Percentiles rank a stretch among this genome's conserved stretches.
Conservation (phyloP, 2,329 filamentous ascomycete genomes). For the Alternaria incomplexa region DNA sequence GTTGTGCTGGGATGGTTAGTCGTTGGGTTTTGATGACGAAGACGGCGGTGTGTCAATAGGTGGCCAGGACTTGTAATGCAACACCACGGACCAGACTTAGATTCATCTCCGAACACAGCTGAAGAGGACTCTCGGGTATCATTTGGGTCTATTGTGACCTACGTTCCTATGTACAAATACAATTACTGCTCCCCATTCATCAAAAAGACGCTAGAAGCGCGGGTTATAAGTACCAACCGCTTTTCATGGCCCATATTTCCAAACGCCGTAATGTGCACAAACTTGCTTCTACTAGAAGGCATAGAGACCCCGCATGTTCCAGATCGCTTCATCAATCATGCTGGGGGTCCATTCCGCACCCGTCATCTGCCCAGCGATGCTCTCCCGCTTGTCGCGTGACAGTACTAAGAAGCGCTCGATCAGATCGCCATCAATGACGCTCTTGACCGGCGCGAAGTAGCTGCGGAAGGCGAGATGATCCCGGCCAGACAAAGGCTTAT, state of each 20-base stretch:
- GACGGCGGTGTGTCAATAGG: neutral
- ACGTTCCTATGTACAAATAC: constrained; percentile 13
- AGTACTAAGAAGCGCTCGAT: constrained; percentile 90
- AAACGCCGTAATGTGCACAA: constrained; percentile 5
- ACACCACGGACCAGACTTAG: neutral
- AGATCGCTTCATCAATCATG: constrained; percentile 94
- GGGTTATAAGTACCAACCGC: neutral
- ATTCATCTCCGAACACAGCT: neutral
- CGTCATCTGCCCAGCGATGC: constrained; percentile 92
- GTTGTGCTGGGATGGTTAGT: neutral
- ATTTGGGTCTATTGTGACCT: constrained; percentile 13
- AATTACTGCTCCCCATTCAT: constrained; percentile 1
- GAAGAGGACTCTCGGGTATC: constrained; percentile 7
- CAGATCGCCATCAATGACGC: constrained; percentile 93
- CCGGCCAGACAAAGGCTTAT: constrained; percentile 84
- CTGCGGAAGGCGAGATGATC: constrained; percentile 95
- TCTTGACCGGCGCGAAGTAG: constrained; percentile 96
- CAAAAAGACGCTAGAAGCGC: neutral
- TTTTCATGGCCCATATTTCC: constrained; percentile 2
- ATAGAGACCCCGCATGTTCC: constrained; percentile 46
- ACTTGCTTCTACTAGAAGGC: constrained; percentile 30
- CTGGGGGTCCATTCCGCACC: constrained; percentile 70
- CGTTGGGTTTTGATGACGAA: neutral
- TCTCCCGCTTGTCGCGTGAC: constrained; percentile 86
- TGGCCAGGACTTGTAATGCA: neutral